phyloP scores from a whole-genome alignment of 2,329 filamentous ascomycete genomes.

The Bretziella fagacearum region DNA sequence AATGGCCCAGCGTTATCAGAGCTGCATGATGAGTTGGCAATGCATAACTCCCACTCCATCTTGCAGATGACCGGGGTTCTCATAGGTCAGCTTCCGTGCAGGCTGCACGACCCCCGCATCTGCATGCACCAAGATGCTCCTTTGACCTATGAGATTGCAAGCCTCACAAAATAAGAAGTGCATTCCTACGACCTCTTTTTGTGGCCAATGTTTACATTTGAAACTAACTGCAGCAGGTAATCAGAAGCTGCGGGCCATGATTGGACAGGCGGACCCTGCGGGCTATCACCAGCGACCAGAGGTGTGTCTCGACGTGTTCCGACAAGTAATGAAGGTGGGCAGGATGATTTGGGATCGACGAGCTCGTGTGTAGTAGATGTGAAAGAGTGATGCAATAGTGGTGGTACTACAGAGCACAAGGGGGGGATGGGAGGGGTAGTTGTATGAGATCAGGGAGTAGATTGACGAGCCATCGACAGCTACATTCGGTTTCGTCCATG shows the following conservation, averaged over 20 bases:
- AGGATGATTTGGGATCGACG: background rate
- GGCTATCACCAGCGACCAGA: background rate
- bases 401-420: conserved; percentile 7
- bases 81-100: conserved; percentile 9
- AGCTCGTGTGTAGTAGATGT: background rate
- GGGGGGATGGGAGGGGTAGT: background rate
- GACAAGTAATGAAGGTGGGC: background rate
- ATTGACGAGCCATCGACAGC: background rate
- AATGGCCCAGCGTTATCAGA: conserved; percentile 8
- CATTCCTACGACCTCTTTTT: conserved; percentile 7
- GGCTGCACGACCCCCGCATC: conserved; percentile 12
- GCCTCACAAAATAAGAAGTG: conserved; percentile 10
- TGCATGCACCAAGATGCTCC: conserved; percentile 1
- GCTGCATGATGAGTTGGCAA: conserved; percentile 15
- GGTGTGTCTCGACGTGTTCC: conserved; percentile 1
- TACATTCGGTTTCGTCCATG: background rate
- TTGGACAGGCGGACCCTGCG: background rate
- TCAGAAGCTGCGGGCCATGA: background rate
- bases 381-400: background rate
- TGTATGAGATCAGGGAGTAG: background rate
- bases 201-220: conserved; percentile 5
- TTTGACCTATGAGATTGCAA: conserved; percentile 12
- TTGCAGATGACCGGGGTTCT: conserved; percentile 11
- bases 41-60: conserved; percentile 14
- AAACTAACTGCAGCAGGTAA: background rate